These are phyloP conservation scores for Colletotrichum sp. DNA, from an alignment of 2,329 filamentous ascomycete species.

Conservation along the genomic window DNA sequence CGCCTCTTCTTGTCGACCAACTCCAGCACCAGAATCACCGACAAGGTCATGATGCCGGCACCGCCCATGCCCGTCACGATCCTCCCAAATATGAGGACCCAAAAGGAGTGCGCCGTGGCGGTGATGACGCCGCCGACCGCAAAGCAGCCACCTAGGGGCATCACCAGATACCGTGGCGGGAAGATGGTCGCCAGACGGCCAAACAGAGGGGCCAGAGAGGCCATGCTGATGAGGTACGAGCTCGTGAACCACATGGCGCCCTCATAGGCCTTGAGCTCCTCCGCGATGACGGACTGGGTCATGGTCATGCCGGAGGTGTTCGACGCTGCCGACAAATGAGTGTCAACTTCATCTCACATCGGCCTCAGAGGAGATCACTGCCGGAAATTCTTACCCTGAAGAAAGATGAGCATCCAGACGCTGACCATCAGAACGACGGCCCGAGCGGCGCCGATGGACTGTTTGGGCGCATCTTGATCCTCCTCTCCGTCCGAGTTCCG, in stretches of 20 bases:
- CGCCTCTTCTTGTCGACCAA: constrained; percentile 70
- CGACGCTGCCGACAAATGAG: constrained; percentile 43
- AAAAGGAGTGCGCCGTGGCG: constrained; percentile 62
- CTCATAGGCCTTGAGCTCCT: constrained; percentile 76
- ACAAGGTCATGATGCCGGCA: constrained; percentile 74
- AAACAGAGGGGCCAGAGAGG: constrained; percentile 68
- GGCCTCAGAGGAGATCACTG: background rate
- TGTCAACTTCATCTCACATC: background rate
- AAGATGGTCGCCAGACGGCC: constrained; percentile 80
- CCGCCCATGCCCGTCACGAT: constrained; percentile 72
- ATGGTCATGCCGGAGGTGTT: constrained; percentile 86
- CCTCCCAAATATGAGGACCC: constrained; percentile 71
- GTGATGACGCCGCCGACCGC: constrained; percentile 69
- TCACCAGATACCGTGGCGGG: constrained; percentile 68
- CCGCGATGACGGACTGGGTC: constrained; percentile 77
- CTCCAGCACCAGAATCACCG: constrained; percentile 79
- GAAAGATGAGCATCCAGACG: constrained; percentile 62
- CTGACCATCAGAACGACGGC: constrained; percentile 54
- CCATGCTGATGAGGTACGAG: constrained; percentile 71
- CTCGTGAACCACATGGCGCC: constrained; percentile 83
- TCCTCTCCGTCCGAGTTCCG: constrained; percentile 13
- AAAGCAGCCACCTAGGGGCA: constrained; percentile 63
- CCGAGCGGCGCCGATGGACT: constrained; percentile 33
- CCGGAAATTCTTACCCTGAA: constrained; percentile 53
- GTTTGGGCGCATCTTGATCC: constrained; percentile 18